These are phyloP conservation scores for Leccinum boreale DNA, from an alignment of 768 basidiomycete genomes.

Conservation along the genomic window DNA sequence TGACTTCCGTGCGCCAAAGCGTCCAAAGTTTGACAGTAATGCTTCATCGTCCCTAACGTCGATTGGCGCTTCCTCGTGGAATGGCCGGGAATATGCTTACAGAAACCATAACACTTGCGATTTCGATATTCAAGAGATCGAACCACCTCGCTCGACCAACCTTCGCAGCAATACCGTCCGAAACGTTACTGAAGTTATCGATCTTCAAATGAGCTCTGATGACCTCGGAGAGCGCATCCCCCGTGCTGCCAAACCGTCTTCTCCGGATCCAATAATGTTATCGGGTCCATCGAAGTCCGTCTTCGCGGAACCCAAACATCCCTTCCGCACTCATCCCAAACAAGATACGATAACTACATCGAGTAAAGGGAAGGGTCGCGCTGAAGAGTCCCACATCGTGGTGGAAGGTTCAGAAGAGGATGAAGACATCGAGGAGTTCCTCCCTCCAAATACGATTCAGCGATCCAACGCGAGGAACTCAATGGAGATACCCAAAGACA, in stretches of 20 bases:
- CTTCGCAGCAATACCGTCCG: not conserved
- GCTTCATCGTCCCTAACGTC: not conserved
- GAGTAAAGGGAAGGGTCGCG: slow-evolving; percentile 26
- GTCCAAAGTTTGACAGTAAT: slow-evolving; percentile 16
- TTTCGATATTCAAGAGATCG: slow-evolving; percentile 22
- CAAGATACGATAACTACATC: not conserved
- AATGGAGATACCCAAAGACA: slow-evolving; percentile 16
- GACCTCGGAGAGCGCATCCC: slow-evolving; percentile 24
- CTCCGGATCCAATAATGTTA: slow-evolving; percentile 24
- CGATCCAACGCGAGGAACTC: not conserved
- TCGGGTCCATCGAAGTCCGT: not conserved
- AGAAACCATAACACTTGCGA: not conserved
- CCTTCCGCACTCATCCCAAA: slow-evolving; percentile 23
- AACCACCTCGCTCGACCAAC: not conserved
- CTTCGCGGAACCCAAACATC: not conserved
- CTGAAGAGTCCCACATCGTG: slow-evolving; percentile 8
- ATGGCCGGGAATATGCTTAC: not conserved
- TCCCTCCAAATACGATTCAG: slow-evolving; percentile 1
- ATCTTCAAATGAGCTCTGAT: slow-evolving; percentile 14
- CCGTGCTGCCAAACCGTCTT: slow-evolving; percentile 12
- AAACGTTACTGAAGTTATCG: slow-evolving; percentile 22
- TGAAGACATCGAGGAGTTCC: slow-evolving; percentile 20
- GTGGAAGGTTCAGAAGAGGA: slow-evolving; percentile 25
- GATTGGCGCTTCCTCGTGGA: not conserved
- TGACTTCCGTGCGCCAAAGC: slow-evolving; percentile 19